Base-by-base conservation (phyloP, 2,329 filamentous ascomycete genomes). In the Cladosporium sp. region DNA sequence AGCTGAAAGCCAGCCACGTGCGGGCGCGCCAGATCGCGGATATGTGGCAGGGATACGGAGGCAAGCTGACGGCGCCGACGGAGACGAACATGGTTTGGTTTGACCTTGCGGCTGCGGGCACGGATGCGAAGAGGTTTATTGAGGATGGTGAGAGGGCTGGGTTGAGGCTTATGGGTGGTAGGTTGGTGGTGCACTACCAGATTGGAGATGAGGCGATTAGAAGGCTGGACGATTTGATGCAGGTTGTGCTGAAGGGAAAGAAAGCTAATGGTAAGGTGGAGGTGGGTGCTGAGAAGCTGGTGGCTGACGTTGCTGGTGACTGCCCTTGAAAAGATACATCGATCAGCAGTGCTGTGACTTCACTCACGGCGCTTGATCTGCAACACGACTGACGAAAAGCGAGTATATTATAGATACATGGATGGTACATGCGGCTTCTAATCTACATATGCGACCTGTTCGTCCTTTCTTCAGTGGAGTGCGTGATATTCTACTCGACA, bases 81-180 rank as follows among this genome's bases (percentile, higher is more conserved):
- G 89, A 96, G 74, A 96, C 92, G n/a, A 96, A 96, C 79, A 96
- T 96, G 91, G 87, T 92, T 38, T 96, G 92, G 92, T 74, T 96
- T 66, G 89, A 96, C 76, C 80, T 95, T 18, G 84, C 87, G 34
- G 84, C 84, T 1, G 85, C 86, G 12, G 85, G 86, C 0, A 76
- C 89, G 36, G 79, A 81, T 3, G 75, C 75, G 4, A 82, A 85
- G 61, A 81, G 84, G 49, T 85, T 88, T 67, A 82, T 85, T 11
- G 80, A 82, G 65, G 77, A 85, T 44, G 87, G 83, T 1, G 78
- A 85, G 68, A 82, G 85, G 71, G 82, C 85, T 64, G 88, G 88
- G 0, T 71, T 92, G 65, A 83, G 80, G 68, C 74, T 89, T 15
- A 71, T 81, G 11, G 86, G 86, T 36, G 85, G 85, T 3, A 80